Evolutionary conservation across 805 yeast genomes (phyloP).

Genomic region (Vanderwaltozyma yarrowii): DNA sequence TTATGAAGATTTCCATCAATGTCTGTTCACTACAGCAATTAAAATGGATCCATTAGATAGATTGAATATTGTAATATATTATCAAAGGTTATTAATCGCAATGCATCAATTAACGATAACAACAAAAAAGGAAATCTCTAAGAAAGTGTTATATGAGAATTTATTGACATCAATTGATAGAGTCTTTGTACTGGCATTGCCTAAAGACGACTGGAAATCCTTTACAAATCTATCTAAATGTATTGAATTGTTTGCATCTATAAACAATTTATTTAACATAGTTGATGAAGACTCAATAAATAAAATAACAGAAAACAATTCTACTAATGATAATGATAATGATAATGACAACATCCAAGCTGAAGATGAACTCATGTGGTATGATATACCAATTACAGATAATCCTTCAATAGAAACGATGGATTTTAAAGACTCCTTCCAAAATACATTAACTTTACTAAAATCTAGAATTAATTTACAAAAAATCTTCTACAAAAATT

Average conservation of each 20-base stretch:
- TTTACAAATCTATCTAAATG: slow-evolving; percentile 13
- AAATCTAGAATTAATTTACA: slow-evolving; percentile 9
- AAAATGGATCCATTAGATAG: slow-evolving; percentile 26
- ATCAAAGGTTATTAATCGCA: slow-evolving; percentile 2
- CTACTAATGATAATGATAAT: background rate
- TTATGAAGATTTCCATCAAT: slow-evolving; percentile 28
- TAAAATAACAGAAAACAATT: background rate
- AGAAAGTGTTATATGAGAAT: slow-evolving; percentile 17
- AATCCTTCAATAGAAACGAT: background rate
- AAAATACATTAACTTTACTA: slow-evolving; percentile 6
- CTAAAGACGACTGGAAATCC: slow-evolving; percentile 14
- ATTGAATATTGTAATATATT: slow-evolving; percentile 14
- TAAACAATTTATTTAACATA: background rate
- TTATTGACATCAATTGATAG: slow-evolving; percentile 19
- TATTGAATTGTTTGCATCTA: slow-evolving; percentile 7
- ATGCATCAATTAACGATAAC: background rate
- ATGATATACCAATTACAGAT: background rate
- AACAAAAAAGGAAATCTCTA: slow-evolving; percentile 3
- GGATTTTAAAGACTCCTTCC: slow-evolving; percentile 6
- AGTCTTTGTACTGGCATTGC: slow-evolving; percentile 14
- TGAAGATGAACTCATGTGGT: background rate
- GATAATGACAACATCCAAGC: no score
- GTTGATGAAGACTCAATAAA: background rate
- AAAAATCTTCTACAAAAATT: slow-evolving; percentile 6
- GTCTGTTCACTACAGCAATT: slow-evolving; percentile 22